Evolutionary conservation across 805 yeast species (phyloP), one percentile per base, ranked within the genome.

Genomic region (Hanseniaspora mollemarum): DNA sequence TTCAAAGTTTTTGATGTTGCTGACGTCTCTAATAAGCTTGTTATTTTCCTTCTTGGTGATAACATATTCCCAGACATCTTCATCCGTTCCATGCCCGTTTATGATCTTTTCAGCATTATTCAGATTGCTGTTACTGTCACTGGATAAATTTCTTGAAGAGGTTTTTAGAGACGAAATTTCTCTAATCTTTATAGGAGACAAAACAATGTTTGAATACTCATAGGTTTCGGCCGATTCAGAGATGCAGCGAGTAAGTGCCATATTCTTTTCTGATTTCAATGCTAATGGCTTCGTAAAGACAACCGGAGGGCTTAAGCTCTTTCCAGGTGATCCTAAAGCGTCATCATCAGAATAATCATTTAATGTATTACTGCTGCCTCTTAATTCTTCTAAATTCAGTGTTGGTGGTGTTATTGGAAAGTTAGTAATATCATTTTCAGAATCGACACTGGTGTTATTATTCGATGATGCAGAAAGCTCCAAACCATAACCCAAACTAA

Each of bases 21-120:
- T 48, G 2, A 48, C 40, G 18, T 48, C 51, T 33, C 40, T 48
- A 7, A 48, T 48, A 3, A 48, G n/a, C 5, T 40, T 40, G 31
- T 48, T 48, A 13, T 48, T 48, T 32, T 48, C 51, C 21, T 48
- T 48, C 22, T 48, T 48, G 2, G 45, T 48, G 24, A 48, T 48
- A 18, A 48, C 51, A 26, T 48, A 48, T 33, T 48, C 51, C 51
- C 51, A 48, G 26, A 48, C 18, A 25, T 48, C 51, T 19, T 48
- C 51, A 13, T 48, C 42, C 19, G 32, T 40, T 24, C 51, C 51
- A 22, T 48, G 51, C 21, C 51, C 51, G 26, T 48, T 48, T 21
- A 48, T 48, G 18, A 48, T 48, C 9, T 39, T 48, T 10, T 48
- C 40, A 19, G 39, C 51, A 15, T 4, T 33, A 33, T 22, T 33